Evolutionary conservation across 202 grass and related monocot genomes (phyloP).

Genomic region (Setaria viridis): DNA sequence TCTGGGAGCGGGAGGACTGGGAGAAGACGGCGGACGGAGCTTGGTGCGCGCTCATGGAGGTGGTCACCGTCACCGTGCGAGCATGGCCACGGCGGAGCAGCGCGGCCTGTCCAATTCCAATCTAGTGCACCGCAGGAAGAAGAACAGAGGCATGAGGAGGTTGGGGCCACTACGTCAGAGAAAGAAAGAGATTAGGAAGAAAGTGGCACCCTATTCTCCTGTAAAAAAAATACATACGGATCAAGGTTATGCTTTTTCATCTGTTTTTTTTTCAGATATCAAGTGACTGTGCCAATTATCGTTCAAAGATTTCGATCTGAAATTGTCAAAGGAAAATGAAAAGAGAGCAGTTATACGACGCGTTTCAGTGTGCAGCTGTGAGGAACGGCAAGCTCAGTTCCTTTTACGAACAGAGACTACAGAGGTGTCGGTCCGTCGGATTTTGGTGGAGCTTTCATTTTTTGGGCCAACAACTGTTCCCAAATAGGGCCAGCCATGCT

Average conservation of each 20-base stretch:
- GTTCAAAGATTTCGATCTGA: neutral
- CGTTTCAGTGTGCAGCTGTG: constrained; percentile 26
- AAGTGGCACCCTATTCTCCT: neutral
- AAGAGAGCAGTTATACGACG: neutral
- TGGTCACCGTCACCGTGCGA: neutral
- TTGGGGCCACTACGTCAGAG: neutral
- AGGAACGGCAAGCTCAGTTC: constrained; percentile 21
- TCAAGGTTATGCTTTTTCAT: neutral
- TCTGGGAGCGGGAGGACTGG: neutral
- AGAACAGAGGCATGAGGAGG: neutral
- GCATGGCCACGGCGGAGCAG: neutral
- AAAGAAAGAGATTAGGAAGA: neutral
- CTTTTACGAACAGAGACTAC: neutral
- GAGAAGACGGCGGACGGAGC: no score
- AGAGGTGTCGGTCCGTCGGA: constrained; percentile 3
- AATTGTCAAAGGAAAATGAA: neutral
- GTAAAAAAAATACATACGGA: neutral
- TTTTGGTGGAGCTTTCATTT: constrained; percentile 20
- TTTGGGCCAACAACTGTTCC: constrained; percentile 19
- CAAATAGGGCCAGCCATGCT: constrained; percentile 21
- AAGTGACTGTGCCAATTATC: neutral
- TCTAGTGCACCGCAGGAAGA: neutral
- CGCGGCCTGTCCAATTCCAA: neutral
- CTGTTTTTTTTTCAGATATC: neutral
- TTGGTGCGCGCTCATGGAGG: neutral